Evolutionary conservation across 371 early-diverging fungal species (phyloP).

Genomic region (Rhizopus microsporus): DNA sequence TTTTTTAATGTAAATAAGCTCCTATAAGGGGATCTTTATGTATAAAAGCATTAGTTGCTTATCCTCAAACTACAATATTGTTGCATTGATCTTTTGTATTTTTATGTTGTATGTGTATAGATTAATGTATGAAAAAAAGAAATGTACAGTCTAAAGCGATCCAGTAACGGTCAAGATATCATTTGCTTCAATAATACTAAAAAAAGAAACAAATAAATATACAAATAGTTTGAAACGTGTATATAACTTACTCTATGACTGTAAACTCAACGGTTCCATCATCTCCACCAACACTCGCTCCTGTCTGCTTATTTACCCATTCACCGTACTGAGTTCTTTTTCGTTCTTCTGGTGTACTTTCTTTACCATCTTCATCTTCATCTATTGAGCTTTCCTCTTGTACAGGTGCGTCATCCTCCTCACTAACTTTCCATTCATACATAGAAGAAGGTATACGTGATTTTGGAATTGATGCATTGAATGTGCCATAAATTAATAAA

Average conservation of each 20-base stretch:
- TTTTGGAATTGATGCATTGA: slow-evolving; percentile 93
- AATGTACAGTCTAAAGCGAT: slow-evolving; percentile 49
- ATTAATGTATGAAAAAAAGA: slow-evolving; percentile 5
- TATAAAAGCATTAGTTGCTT: too few species aligned
- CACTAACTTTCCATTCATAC: slow-evolving; percentile 69
- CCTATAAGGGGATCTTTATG: too few species aligned
- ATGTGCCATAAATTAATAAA: slow-evolving; percentile 87
- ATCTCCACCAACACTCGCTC: slow-evolving; percentile 55
- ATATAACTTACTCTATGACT: slow-evolving; percentile 61
- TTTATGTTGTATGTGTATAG: slow-evolving; percentile 1
- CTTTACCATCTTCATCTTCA: slow-evolving; percentile 20
- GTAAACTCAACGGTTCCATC: slow-evolving; percentile 61
- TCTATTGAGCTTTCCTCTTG: slow-evolving; percentile 38
- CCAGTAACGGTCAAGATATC: slow-evolving; percentile 77
- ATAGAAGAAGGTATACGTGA: slow-evolving; percentile 74
- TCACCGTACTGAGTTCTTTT: slow-evolving; percentile 57
- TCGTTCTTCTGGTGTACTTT: slow-evolving; percentile 26
- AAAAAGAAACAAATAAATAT: slow-evolving; percentile 1
- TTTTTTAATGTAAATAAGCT: too few species aligned
- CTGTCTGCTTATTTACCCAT: slow-evolving; percentile 59
- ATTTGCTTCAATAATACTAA: slow-evolving; percentile 72
- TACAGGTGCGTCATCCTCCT: slow-evolving; percentile 35
- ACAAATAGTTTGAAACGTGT: neutral
- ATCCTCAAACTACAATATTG: too few species aligned
- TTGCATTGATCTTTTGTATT: neutral